Percentiles rank a stretch among this genome's conserved stretches.
phyloP scores from a whole-genome alignment of 768 basidiomycete species.

The Rhizopogon vinicolor region DNA sequence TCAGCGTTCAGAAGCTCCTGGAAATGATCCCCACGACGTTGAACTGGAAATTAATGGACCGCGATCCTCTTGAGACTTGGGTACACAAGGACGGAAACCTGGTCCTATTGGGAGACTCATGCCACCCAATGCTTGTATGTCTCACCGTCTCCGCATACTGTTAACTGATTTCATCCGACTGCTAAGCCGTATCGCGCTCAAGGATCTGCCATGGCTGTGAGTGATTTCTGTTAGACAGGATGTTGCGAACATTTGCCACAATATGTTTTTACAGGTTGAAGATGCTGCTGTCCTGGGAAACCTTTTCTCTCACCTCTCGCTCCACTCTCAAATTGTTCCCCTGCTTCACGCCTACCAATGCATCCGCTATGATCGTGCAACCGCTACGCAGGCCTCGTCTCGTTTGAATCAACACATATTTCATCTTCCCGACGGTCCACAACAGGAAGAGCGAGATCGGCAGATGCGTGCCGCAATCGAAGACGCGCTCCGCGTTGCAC shows the following conservation, averaged over 20 bases:
- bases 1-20: slow-evolving; percentile 43
- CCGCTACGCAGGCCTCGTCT: slow-evolving; percentile 43
- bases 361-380: slow-evolving; percentile 46
- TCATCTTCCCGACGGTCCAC: slow-evolving; percentile 51
- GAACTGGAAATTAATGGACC: slow-evolving; percentile 46
- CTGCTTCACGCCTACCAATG: slow-evolving; percentile 49
- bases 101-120: slow-evolving; percentile 48
- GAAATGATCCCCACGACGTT: slow-evolving; percentile 38
- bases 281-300: slow-evolving; percentile 39
- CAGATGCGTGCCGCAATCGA: slow-evolving; percentile 48
- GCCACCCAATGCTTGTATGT: slow-evolving; percentile 48
- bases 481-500: slow-evolving; percentile 24
- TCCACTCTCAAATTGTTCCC: slow-evolving; percentile 34
- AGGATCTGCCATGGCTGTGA: slow-evolving; percentile 51
- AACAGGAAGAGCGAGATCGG: slow-evolving; percentile 45
- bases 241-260: not conserved
- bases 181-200: slow-evolving; percentile 48
- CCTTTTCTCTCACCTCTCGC: slow-evolving; percentile 44
- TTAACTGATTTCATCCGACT: not conserved
- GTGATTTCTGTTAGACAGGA: slow-evolving; percentile 5
- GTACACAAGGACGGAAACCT: slow-evolving; percentile 39
- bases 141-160: not conserved
- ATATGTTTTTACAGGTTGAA: slow-evolving; percentile 23
- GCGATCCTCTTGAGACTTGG: slow-evolving; percentile 44
- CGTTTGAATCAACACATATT: slow-evolving; percentile 50